Evolutionary conservation across 2,329 filamentous ascomycete species (phyloP), one percentile per base, ranked within the genome.

Genomic region (Diplocarpon mali): DNA sequence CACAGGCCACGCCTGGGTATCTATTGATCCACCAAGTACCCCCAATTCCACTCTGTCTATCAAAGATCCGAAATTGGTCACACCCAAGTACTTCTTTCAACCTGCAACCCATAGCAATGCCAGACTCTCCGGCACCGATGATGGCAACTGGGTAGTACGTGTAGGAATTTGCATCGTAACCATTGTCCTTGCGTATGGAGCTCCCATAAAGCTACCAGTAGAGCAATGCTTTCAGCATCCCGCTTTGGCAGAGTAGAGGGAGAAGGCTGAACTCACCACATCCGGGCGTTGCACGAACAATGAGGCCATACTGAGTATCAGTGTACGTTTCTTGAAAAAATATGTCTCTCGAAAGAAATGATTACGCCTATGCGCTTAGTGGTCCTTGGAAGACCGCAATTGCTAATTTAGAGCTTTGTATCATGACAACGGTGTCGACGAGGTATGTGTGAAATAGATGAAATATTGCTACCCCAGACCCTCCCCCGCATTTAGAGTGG

Each of bases 11-110:
- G 38, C 70, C 69, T 1, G 70, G 74, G 57, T 79, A 78, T 40
- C 70, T 64, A 53, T 78, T 78, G 44, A 72, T 74, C 67, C 70
- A 75, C 75, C 75, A 79, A 2, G 56, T 60, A 0, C 57, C 57
- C 17, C 75, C 75, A 48, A 78, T 67, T 2, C 71, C 73, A 9
- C 69, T 65, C 50, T 73, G 70, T 29, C 73, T 64, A 2, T 78
- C 75, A 48, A 76, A 76, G 48, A 79, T 68, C 30, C 71, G 64
- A 56, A 78, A 78, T 44, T 78, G 73, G 53, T 76, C 71, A 49
- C 72, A 73, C 2, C 69, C 69, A 11, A 77, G 64, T 31, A 65
- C 63, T 37, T 71, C 64, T 52, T 75, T 76, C 47, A 79, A 53
- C 37, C 69, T 66, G 50, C 70, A 74, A n/a, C 68, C 75, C 67